Evolutionary conservation across 805 yeast genomes (phyloP), one percentile per base, ranked within the genome.

Genomic region (Ogataea nitratoaversa): DNA sequence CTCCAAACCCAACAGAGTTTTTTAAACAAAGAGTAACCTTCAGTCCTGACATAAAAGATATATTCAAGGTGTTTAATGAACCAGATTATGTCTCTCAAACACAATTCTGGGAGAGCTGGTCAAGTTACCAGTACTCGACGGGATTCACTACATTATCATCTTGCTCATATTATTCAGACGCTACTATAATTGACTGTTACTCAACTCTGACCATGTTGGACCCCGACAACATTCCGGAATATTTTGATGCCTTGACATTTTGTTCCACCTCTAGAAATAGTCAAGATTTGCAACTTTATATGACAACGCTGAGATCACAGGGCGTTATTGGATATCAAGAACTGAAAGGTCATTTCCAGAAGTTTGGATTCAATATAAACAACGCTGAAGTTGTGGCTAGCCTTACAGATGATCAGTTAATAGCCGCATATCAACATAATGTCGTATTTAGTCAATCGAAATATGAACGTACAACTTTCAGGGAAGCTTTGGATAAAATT

Each of bases 181-280:
- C 68, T 14, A 57, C 66, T 24, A 63, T 84, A 11, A 66, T 69
- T 12, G 62, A 63, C 16, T 67, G 76, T 30, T 84, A 73, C 52
- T 67, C 71, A 17, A 53, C 57, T 0, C 67, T 71, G 39, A 49
- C 57, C 4, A 37, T 44, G 0, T 41, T 66, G 36, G 86, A 82
- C 54, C 70, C 74, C 0, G 54, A 47, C 0, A 63, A 70, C 34
- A 46, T 55, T 2, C 78, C 84, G 1, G 57, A 64, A 25, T 82
- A 80, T 48, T 72, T 77, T 48, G 89, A 84, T 54, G 74, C 82
- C 0, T 56, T 84, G 25, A 63, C 60, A 6, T 70, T 61, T 30
- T 64, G 82, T 29, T 72, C 83, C 0, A 68, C 72, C n/a, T 49
- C 62, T 0, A 68, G 78, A 40, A 62, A 67, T 7, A 67, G 76